phyloP scores from a whole-genome alignment of 805 yeast species.

The Sugiyamaella lignohabitans region DNA sequence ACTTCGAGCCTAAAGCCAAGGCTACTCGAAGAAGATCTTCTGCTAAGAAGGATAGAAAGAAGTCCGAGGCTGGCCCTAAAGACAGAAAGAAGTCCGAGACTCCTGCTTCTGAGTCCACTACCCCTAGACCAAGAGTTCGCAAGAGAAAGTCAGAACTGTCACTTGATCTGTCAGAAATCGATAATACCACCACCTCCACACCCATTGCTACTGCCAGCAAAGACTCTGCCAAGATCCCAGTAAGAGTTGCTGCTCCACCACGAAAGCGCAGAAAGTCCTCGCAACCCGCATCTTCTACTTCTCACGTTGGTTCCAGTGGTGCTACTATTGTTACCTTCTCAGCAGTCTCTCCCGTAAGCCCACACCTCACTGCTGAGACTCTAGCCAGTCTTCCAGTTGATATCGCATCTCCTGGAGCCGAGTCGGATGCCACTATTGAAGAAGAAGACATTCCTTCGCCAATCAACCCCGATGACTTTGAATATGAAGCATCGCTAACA shows the following conservation, averaged over 20 bases:
- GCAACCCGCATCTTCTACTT: neutral
- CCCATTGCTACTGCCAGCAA: neutral
- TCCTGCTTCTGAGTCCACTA: neutral
- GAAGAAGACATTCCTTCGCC: slow-evolving; percentile 4
- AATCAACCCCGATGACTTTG: neutral
- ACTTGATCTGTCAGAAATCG: neutral
- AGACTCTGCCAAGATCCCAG: neutral
- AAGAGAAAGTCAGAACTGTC: neutral
- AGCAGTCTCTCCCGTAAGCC: too few species aligned
- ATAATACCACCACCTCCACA: neutral
- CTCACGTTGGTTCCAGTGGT: neutral
- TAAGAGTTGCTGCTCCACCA: neutral
- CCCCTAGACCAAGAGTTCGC: neutral
- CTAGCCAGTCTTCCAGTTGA: neutral
- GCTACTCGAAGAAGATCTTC: neutral
- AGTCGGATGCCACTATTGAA: slow-evolving; percentile 6
- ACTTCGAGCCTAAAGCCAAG: neutral
- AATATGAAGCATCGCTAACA: neutral
- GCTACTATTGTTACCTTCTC: neutral
- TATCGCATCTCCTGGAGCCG: neutral
- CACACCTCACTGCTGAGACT: too few species aligned
- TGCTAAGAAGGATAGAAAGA: neutral
- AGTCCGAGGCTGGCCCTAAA: too few species aligned
- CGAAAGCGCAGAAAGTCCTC: slow-evolving; percentile 3
- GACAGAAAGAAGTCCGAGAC: neutral